phyloP scores from a whole-genome alignment of 2,329 filamentous ascomycete species.

The Apiospora aurea region DNA sequence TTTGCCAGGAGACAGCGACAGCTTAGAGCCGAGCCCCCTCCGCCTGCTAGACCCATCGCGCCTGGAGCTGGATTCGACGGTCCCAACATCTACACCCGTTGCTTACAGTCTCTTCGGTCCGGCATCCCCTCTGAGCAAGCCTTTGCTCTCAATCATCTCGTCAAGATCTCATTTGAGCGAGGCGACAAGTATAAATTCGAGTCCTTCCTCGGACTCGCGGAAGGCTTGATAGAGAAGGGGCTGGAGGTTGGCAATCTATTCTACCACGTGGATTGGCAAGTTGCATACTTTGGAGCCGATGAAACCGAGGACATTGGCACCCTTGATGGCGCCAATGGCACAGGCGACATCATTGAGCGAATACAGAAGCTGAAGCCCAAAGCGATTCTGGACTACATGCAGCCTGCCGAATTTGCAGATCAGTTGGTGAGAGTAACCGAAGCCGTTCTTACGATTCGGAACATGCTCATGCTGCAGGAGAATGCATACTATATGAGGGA shows the following conservation, averaged over 20 bases:
- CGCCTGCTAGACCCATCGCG: constrained; percentile 38
- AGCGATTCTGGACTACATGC: constrained; percentile 71
- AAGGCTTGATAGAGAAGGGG: constrained; percentile 85
- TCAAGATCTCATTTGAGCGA: constrained; percentile 93
- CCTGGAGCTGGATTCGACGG: constrained; percentile 68
- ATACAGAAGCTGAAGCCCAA: constrained; percentile 69
- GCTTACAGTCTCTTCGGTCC: constrained; percentile 83
- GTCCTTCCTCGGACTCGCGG: constrained; percentile 85
- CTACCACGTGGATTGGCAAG: constrained; percentile 82
- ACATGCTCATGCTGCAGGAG: constrained; percentile 93
- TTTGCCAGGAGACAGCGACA: constrained; percentile 66
- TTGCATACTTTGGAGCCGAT: constrained; percentile 68
- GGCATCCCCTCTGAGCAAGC: constrained; percentile 81
- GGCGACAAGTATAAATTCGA: constrained; percentile 97
- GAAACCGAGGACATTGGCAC: constrained; percentile 61
- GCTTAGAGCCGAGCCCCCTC: constrained; percentile 35
- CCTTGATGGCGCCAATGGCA: constrained; percentile 69
- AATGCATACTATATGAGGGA: constrained; percentile 85
- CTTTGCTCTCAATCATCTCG: constrained; percentile 91
- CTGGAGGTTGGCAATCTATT: constrained; percentile 80
- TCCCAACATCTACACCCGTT: constrained; percentile 90
- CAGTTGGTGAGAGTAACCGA: constrained; percentile 81
- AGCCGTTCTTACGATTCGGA: constrained; percentile 85
- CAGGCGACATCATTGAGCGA: constrained; percentile 74
- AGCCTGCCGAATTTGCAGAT: constrained; percentile 74